These are phyloP conservation scores for Oryza glumipatula DNA, from an alignment of 176 grass and related monocot species.

Conservation along the genomic window DNA sequence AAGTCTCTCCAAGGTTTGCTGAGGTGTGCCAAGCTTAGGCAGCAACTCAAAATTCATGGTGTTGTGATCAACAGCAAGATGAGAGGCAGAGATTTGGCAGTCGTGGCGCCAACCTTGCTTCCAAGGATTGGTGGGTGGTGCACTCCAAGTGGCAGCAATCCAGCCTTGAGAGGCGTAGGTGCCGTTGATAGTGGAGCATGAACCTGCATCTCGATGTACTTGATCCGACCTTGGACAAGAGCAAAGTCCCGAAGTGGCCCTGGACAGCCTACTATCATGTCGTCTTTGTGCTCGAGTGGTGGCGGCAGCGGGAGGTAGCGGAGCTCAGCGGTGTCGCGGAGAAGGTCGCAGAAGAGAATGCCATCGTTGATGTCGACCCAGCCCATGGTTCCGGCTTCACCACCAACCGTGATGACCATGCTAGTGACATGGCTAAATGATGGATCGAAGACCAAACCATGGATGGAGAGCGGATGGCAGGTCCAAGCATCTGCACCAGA, in stretches of 20 bases:
- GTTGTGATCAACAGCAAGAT: background rate
- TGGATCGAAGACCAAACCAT: background rate
- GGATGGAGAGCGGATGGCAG: background rate
- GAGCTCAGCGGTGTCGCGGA: background rate
- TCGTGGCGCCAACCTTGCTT: background rate
- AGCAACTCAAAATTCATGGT: background rate
- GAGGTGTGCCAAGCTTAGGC: background rate
- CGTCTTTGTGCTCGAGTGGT: too few species aligned
- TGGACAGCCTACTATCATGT: too few species aligned
- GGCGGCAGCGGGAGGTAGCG: background rate
- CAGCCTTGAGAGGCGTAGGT: too few species aligned
- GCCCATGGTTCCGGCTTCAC: background rate
- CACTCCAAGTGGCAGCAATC: background rate
- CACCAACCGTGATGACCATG: background rate
- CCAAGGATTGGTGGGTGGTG: background rate
- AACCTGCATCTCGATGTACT: too few species aligned
- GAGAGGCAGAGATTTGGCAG: background rate
- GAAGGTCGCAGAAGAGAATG: background rate
- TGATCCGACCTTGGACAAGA: background rate
- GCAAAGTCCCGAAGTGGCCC: background rate
- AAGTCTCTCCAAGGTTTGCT: background rate
- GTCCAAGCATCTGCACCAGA: background rate
- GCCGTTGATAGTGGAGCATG: too few species aligned
- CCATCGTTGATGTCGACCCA: background rate
- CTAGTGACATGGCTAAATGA: background rate